Evolutionary conservation across 73 alveolate species (phyloP), one percentile per base, ranked within the genome.

Genomic region (Tetrahymena thermophila): DNA sequence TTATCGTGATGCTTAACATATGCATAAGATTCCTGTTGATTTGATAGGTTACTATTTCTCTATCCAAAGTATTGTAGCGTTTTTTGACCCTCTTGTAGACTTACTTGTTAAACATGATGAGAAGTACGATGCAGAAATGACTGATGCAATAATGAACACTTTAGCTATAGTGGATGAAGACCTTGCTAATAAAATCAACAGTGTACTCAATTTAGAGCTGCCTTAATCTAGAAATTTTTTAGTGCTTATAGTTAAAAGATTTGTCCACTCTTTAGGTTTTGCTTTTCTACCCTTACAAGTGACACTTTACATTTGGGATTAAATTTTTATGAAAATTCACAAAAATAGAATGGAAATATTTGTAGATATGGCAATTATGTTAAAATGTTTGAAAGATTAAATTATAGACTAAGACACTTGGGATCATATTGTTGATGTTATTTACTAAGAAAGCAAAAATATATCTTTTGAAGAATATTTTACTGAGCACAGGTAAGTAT

Each of bases 251-350:
- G 94, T 95, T 21, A 95, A 95, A 56, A 95, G 97, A 43, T 95
- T 95, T 95, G 97, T 95, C 10, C 97, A 95, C 50, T 95, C 97
- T n/a, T 94, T 95, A 15, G 97, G 97, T 4, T 95, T 95, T 89
- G 97, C 97, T 35, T 95, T 95, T 85, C 84, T 95, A 43, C 97
- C 97, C 1, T 19, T 95, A 34, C 95, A 95, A 37, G 94, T 95
- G 14, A 95, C 97, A 1, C 94, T 95, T n/a, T 95, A 85, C 55
- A 95, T 71, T 44, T 84, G 93, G 19, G 97, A 95, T 95, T 95
- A 95, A 89, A 89, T 95, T 35, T 55, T 95, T 14, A 95, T 95
- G 97, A 95, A 95, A 23, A 93, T 95, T 84, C 95, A 85, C 35
- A 95, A 95, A 44, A 95, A 93, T 95, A 95, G 95, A 89, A 56